These are phyloP conservation scores for Toxoplasma gondii DNA, from an alignment of 169 alveolate species.

Conservation along the genomic window DNA sequence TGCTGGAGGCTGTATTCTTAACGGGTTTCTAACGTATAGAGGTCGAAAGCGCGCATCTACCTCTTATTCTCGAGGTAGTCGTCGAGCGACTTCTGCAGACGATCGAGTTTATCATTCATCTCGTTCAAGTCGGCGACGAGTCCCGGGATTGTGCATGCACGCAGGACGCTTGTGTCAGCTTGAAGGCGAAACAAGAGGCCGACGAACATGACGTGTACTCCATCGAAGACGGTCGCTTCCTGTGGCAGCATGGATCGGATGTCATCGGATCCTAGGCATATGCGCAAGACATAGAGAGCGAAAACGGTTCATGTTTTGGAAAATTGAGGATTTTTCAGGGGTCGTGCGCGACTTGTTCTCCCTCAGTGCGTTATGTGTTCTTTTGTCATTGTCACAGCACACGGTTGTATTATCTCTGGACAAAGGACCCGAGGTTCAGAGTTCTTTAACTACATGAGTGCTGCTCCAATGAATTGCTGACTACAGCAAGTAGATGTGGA, in stretches of 20 bases:
- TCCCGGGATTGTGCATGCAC: slow-evolving; percentile 64
- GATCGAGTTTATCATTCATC: slow-evolving; percentile 80
- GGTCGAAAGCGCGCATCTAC: not conserved
- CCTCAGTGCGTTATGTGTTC: too few relatives aligned
- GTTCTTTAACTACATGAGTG: too few relatives aligned
- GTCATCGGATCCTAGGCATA: slow-evolving; percentile 74
- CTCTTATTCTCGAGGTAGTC: slow-evolving; percentile 93
- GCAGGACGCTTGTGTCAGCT: slow-evolving; percentile 58
- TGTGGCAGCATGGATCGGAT: slow-evolving; percentile 76
- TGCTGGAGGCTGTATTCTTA: too few relatives aligned
- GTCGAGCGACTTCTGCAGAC: slow-evolving; percentile 91
- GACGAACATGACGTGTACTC: slow-evolving; percentile 60
- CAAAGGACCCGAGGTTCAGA: too few relatives aligned
- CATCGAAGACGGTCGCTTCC: slow-evolving; percentile 73
- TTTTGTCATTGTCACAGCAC: too few relatives aligned
- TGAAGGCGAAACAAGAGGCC: slow-evolving; percentile 33
- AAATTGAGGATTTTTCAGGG: too few relatives aligned
- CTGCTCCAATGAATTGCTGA: too few relatives aligned
- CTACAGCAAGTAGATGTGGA: too few relatives aligned
- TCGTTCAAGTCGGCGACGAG: slow-evolving; percentile 49
- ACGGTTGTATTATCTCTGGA: too few relatives aligned
- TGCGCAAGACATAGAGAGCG: not conserved
- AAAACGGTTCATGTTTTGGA: not conserved
- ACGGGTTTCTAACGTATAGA: too few relatives aligned
- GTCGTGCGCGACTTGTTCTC: too few relatives aligned